Evolutionary conservation across 1,284 basidiomycete species (phyloP).

Genomic region (Ganoderma meredithae): DNA sequence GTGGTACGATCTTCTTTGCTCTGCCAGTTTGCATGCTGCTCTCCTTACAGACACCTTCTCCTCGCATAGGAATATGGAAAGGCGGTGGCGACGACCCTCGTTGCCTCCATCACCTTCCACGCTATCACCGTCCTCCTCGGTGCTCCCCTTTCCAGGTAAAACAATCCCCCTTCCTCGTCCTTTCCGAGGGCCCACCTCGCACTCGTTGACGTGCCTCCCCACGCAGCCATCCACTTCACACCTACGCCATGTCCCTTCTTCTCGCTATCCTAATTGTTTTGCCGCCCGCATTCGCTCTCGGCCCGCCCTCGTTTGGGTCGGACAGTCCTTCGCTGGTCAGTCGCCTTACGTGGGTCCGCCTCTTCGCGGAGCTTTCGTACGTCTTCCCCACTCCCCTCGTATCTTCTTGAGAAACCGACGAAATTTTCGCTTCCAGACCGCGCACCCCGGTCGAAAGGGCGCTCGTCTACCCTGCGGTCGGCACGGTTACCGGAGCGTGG

Average conservation of each 20-base stretch:
- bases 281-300: slow-evolving; percentile 76
- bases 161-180: slow-evolving; percentile 4
- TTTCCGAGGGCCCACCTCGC: not conserved
- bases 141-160: slow-evolving; percentile 70
- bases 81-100: slow-evolving; percentile 62
- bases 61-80: slow-evolving; percentile 50
- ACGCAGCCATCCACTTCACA: slow-evolving; percentile 59
- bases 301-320: slow-evolving; percentile 58
- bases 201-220: not conserved
- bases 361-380: slow-evolving; percentile 84
- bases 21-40: slow-evolving; percentile 15
- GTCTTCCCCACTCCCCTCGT: slow-evolving; percentile 42
- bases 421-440: slow-evolving; percentile 50
- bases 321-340: slow-evolving; percentile 50
- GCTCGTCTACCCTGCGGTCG: slow-evolving; percentile 80
- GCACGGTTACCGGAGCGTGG: slow-evolving; percentile 82
- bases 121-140: slow-evolving; percentile 73
- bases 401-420: slow-evolving; percentile 7
- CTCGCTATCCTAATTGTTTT: slow-evolving; percentile 74
- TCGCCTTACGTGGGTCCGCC: slow-evolving; percentile 71
- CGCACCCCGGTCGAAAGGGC: slow-evolving; percentile 76
- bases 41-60: slow-evolving; percentile 14
- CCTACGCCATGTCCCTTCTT: slow-evolving; percentile 73
- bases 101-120: slow-evolving; percentile 56
- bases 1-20: slow-evolving; percentile 42